These are phyloP conservation scores for Nigrospora sphaerica DNA, from an alignment of 2,329 filamentous ascomycete species.

Conservation along the genomic window DNA sequence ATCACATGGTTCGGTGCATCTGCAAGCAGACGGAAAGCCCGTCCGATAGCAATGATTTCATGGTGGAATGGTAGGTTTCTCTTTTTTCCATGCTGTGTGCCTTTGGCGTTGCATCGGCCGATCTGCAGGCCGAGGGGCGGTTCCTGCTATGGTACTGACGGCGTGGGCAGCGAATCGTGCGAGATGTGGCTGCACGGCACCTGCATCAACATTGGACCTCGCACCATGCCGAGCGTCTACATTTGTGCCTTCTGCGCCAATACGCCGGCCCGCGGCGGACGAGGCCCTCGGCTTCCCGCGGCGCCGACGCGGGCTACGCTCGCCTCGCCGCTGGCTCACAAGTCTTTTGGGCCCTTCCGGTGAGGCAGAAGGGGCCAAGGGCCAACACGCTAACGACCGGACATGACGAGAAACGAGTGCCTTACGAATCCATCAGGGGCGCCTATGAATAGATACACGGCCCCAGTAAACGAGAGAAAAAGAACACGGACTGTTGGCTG, in stretches of 20 bases:
- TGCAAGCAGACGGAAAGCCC: conserved; percentile 34
- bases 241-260: conserved; percentile 58
- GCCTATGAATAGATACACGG: no score
- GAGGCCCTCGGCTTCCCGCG: conserved; percentile 8
- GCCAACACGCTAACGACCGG: background rate
- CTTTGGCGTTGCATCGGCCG: background rate
- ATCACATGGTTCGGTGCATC: conserved; percentile 46
- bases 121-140: no score
- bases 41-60: conserved; percentile 40
- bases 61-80: conserved; percentile 55
- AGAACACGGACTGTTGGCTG: no score
- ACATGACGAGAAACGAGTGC: background rate
- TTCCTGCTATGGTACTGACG: no score
- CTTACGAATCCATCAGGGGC: no score
- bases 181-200: conserved; percentile 59
- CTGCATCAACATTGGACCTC: conserved; percentile 52
- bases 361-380: conserved; percentile 14
- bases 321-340: conserved; percentile 35
- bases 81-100: background rate
- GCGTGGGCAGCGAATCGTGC: conserved; percentile 47
- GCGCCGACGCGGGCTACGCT: conserved; percentile 13
- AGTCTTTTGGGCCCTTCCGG: conserved; percentile 37
- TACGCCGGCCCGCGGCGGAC: conserved; percentile 43
- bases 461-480: no score
- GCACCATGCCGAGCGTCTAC: conserved; percentile 52